Evolutionary conservation across 2,329 filamentous ascomycete species (phyloP).

Genomic region (Fulvia fulva): DNA sequence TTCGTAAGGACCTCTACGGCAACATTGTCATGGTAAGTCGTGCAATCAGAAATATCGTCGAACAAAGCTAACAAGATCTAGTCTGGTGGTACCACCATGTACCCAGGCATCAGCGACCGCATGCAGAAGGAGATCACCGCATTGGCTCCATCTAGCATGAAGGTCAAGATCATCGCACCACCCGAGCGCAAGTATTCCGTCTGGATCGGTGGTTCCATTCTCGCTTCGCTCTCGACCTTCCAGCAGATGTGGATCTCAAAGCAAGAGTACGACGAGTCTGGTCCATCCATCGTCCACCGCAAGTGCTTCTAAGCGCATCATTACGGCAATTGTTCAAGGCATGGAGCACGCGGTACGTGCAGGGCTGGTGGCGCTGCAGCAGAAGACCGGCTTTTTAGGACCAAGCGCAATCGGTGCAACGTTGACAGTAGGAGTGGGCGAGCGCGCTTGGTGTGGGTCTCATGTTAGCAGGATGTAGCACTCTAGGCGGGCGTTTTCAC

Average conservation of each 20-base stretch:
- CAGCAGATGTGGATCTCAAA: slow-evolving; percentile 99
- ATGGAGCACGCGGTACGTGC: slow-evolving; percentile 20
- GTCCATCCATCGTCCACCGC: slow-evolving; percentile 98
- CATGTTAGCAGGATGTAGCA: slow-evolving; percentile 17
- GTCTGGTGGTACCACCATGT: slow-evolving; percentile 99
- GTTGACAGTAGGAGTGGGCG: slow-evolving; percentile 1
- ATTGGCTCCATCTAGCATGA: slow-evolving; percentile 99
- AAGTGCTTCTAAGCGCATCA: slow-evolving; percentile 92
- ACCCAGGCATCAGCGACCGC: slow-evolving; percentile 99
- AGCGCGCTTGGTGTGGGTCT: slow-evolving; percentile 12
- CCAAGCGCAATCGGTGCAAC: not conserved
- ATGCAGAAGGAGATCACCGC: slow-evolving; percentile 99
- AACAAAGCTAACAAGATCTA: slow-evolving; percentile 44
- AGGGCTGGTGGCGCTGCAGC: slow-evolving; percentile 11
- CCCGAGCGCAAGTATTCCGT: slow-evolving; percentile 99
- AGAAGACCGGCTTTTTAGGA: slow-evolving; percentile 5
- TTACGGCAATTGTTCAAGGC: slow-evolving; percentile 13
- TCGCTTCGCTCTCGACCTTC: slow-evolving; percentile 99
- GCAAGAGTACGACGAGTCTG: slow-evolving; percentile 99
- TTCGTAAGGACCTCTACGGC: slow-evolving; percentile 99
- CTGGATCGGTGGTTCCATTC: slow-evolving; percentile 99
- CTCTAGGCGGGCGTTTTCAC: slow-evolving; percentile 20
- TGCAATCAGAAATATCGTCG: not conserved
- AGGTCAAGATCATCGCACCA: slow-evolving; percentile 99
- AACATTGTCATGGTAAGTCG: slow-evolving; percentile 98